phyloP scores from a whole-genome alignment of 2,329 filamentous ascomycete species.

The Hypoxylon sp. region DNA sequence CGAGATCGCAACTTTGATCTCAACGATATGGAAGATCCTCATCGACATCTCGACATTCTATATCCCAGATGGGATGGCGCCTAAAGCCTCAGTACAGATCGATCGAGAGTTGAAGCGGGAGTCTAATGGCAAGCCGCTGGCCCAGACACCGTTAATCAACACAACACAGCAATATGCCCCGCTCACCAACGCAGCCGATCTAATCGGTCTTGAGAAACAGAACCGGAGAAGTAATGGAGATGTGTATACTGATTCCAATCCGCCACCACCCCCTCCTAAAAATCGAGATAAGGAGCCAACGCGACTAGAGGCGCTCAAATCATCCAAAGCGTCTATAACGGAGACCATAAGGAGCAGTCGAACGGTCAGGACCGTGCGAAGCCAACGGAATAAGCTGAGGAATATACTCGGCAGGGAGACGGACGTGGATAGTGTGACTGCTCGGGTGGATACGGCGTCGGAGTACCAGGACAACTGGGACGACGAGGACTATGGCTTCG shows the following conservation, averaged over 20 bases:
- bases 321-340: slow-evolving; percentile 52
- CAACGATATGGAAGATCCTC: slow-evolving; percentile 66
- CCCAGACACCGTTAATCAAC: slow-evolving; percentile 44
- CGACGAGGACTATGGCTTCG: slow-evolving; percentile 61
- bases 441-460: slow-evolving; percentile 11
- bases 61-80: slow-evolving; percentile 55
- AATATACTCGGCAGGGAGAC: slow-evolving; percentile 45
- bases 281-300: slow-evolving; percentile 14
- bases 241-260: slow-evolving; percentile 17
- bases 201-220: slow-evolving; percentile 46
- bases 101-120: slow-evolving; percentile 12
- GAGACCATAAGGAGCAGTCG: slow-evolving; percentile 54
- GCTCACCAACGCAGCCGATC: slow-evolving; percentile 45
- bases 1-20: slow-evolving; percentile 69
- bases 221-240: slow-evolving; percentile 1
- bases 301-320: slow-evolving; percentile 39
- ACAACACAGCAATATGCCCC: slow-evolving; percentile 44
- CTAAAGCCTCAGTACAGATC: slow-evolving; percentile 14
- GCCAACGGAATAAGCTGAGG: slow-evolving; percentile 53
- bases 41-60: slow-evolving; percentile 64
- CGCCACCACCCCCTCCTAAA: slow-evolving; percentile 24
- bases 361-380: slow-evolving; percentile 51
- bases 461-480: slow-evolving; percentile 27
- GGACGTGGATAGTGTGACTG: slow-evolving; percentile 8
- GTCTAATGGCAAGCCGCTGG: slow-evolving; percentile 21